Evolutionary conservation across 2,329 filamentous ascomycete genomes (phyloP).

Genomic region (Coniochaeta sp.): DNA sequence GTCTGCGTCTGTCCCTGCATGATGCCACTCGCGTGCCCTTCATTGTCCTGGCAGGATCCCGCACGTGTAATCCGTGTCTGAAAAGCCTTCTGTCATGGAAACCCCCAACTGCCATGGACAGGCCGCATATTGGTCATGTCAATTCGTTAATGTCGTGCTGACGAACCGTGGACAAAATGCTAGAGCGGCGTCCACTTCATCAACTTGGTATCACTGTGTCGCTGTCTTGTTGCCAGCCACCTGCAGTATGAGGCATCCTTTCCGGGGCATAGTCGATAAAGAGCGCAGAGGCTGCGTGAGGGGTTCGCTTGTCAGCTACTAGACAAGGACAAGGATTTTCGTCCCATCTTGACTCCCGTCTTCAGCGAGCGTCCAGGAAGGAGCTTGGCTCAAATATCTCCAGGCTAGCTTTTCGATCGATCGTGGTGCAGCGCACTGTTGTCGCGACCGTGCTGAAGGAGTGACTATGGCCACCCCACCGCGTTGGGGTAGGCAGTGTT

Average conservation of each 20-base stretch:
- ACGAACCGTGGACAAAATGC: not conserved
- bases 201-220: not conserved
- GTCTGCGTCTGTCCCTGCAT: conserved; percentile 1
- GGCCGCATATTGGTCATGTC: not conserved
- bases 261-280: not conserved
- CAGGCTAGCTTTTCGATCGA: not conserved
- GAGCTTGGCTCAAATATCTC: not conserved
- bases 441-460: not conserved
- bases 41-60: not conserved
- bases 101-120: conserved; percentile 12
- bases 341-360: not conserved
- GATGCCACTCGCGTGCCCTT: conserved; percentile 2
- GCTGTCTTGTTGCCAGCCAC: not conserved
- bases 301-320: not conserved
- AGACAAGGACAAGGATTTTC: not conserved
- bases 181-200: not conserved
- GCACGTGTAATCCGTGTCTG: not conserved
- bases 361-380: not conserved
- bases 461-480: not conserved
- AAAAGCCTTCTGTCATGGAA: conserved; percentile 11
- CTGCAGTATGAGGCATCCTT: not conserved
- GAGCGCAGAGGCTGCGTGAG: not conserved
- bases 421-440: not conserved
- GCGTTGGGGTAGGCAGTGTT: not conserved
- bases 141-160: conserved; percentile 4